Base-by-base conservation (phyloP, 2,329 filamentous ascomycete genomes). In the Neonectria faginata region DNA sequence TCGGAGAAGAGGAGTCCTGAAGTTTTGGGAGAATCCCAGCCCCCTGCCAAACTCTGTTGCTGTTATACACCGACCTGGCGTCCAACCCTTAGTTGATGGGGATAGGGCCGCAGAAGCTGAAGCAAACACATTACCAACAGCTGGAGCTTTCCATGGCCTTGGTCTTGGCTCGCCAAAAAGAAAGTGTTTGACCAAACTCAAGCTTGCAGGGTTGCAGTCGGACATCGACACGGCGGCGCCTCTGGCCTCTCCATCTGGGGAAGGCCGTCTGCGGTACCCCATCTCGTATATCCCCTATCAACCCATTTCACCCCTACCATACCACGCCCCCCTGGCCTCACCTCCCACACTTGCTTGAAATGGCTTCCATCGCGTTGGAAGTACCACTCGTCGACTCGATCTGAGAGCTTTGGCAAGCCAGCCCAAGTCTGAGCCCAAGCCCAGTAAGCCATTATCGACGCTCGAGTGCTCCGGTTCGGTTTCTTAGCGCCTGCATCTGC, bases 21-120 rank as follows among this genome's bases (percentile, higher is more conserved):
- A 51, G 41, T 36, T n/a, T 53, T 18, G 47, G 36, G 36, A n/a
- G 9, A 52, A 14, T 16, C 47, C 18, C 44, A 22, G 45, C 42
- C n/a, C 59, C 41, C 29, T 54, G 54, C n/a, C 22, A 54, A 57
- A 57, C 41, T 25, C 47, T 61, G 51, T 62, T 57, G 39, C 16
- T 41, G n/a, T 42, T 14, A 39, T 16, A 16, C 36, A 11, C 41
- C 14, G 22, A 16, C 18, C 29, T 27, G 47, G 27, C 22, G 20
- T 27, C 27, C 47, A 29, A 41, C 12, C 10, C 20, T 18, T 41
- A 22, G 53, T 31, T 16, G 20, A n/a, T 25, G 29, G 31, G 18
- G 25, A n/a, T 39, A 36, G 25, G n/a, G 41, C 41, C 16, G 55
- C 8, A 57, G 29, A 16, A 31, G 14, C 39, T 31, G 3, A n/a